Percentiles rank a stretch among this genome's conserved stretches.
Conservation (phyloP, 2,329 filamentous ascomycete genomes). For the Botrytis squamosa region DNA sequence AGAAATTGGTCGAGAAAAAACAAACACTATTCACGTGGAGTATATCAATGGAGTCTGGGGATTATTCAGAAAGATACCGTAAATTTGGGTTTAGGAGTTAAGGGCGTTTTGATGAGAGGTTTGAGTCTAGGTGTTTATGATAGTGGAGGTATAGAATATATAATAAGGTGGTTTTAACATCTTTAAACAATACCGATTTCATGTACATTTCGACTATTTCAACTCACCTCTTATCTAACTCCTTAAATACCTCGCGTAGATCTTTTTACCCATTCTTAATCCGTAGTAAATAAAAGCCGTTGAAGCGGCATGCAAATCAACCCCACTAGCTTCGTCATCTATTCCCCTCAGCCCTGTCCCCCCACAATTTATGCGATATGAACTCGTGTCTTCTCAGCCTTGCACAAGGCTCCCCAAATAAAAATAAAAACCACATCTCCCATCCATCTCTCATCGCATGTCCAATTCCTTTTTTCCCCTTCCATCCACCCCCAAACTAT, state of each 20-base stretch:
- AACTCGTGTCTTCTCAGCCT: slow-evolving; percentile 22
- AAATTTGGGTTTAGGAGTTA: background rate
- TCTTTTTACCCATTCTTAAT: background rate
- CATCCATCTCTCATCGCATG: too few relatives aligned
- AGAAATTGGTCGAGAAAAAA: background rate
- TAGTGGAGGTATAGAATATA: background rate
- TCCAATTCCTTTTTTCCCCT: background rate
- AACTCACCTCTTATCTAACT: background rate
- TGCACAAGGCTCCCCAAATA: slow-evolving; percentile 9
- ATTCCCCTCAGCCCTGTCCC: background rate
- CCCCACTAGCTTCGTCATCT: slow-evolving; percentile 16
- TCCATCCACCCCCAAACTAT: background rate
- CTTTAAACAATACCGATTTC: background rate
- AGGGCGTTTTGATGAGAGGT: background rate
- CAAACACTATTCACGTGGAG: background rate
- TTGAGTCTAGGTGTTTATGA: background rate
- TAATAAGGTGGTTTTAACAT: background rate
- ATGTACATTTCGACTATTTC: background rate
- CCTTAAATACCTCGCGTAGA: background rate
- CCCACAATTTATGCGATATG: slow-evolving; percentile 13
- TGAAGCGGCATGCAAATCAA: slow-evolving; percentile 14
- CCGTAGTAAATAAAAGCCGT: background rate
- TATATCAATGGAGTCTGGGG: background rate
- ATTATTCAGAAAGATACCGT: background rate
- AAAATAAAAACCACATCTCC: slow-evolving; percentile 12